Base-by-base conservation (phyloP, 768 basidiomycete species). In the Melanogaster broomeanus region DNA sequence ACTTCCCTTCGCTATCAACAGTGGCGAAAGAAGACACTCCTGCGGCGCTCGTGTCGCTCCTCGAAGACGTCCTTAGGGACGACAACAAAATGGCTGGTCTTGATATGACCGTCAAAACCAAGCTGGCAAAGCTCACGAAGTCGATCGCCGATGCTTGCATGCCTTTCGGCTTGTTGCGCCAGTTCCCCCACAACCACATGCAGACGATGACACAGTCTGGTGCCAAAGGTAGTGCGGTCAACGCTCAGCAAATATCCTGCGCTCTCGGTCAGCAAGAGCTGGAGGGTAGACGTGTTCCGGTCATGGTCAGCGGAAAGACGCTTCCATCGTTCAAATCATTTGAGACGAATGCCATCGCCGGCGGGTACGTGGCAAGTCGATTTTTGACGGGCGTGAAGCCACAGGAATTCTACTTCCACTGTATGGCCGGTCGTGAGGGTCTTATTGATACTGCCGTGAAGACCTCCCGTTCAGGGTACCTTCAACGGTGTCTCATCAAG, bases 341-440 rank as follows among this genome's bases (percentile, higher is more conserved):
- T 72, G 97, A 98, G 72, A 98, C 97, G n/a, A 89, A 87, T 54
- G 94, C 97, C 5, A 93, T 98, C 55, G 96, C 97, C 12, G 97
- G 97, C 63, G 97, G 97, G 8, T 99, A 96, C 68, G 91, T 99
- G 41, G 94, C 92, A 13, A 97, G 96, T 68, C 93, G 97, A 31
- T 99, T 99, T 80, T 81, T 99, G 76, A 98, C 97, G 7, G 97
- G 97, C 48, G 85, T 99, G 68, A 91, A 89, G 61, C 97, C 97
- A 0, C 97, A 99, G 67, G 97, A 99, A 69, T 99, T 98, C 73
- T 99, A 97, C 75, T 99, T 99, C 80, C 97, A 99, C 73, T 98
- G 97, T 67, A 99, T 99, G 97, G 97, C 97, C 51, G 97, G 97
- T 46, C 84, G 97, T 60, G 97, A 99, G 75, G 97, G 97, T 64